Conservation (phyloP, 345 rosid species). For the Lenwebbia sp. region DNA sequence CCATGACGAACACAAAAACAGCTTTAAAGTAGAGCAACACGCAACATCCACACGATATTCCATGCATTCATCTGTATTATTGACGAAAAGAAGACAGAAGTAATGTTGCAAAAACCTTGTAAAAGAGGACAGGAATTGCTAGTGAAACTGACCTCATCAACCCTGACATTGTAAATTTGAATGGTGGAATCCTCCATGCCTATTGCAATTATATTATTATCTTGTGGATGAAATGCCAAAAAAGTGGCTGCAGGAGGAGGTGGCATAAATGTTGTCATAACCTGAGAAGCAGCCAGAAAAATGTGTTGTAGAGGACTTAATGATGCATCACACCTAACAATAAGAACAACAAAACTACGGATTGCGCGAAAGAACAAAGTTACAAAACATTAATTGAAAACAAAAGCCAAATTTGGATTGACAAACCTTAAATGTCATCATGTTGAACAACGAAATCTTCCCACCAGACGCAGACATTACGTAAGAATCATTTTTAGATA, state of each 20-base stretch:
- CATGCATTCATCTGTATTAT: neutral
- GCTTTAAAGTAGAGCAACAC: neutral
- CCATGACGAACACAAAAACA: neutral
- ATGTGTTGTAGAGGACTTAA: neutral
- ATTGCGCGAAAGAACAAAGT: neutral
- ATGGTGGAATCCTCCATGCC: constrained; percentile 88
- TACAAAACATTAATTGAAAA: neutral
- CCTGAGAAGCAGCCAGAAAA: neutral
- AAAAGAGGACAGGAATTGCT: neutral
- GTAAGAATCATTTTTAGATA: constrained; percentile 85
- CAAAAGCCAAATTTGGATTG: neutral
- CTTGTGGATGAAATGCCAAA: constrained; percentile 82
- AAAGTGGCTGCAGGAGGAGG: constrained; percentile 83
- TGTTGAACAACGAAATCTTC: constrained; percentile 72
- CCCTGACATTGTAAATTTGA: constrained; percentile 76
- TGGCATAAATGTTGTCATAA: constrained; percentile 70
- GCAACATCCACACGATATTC: neutral
- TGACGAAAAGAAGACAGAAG: neutral
- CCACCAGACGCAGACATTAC: constrained; percentile 92
- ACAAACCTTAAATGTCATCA: constrained; percentile 81
- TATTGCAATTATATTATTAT: constrained; percentile 73
- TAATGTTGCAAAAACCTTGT: neutral
- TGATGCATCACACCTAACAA: neutral
- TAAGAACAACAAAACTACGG: neutral
- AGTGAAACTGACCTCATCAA: constrained; percentile 51